Evolutionary conservation across 2,329 filamentous ascomycete species (phyloP).

Genomic region (Madurella fahalii): DNA sequence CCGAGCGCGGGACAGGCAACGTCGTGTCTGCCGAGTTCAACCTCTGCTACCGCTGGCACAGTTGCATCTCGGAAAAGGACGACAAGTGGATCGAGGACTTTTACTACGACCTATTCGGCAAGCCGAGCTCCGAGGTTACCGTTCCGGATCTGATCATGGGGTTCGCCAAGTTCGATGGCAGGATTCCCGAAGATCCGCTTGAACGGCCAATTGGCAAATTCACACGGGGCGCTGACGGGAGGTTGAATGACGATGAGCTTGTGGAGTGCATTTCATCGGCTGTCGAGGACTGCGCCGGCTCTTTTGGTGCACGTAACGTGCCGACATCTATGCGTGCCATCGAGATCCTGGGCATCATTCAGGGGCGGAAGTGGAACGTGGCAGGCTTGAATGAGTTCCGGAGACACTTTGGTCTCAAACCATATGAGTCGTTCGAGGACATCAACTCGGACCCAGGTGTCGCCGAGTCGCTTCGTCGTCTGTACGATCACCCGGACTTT

Average conservation of each 20-base stretch:
- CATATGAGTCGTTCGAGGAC: constrained; percentile 73
- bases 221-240: constrained; percentile 60
- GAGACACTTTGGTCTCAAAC: constrained; percentile 73
- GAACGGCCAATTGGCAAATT: constrained; percentile 66
- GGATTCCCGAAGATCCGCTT: constrained; percentile 61
- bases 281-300: constrained; percentile 74
- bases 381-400: constrained; percentile 81
- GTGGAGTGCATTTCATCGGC: constrained; percentile 63
- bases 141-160: constrained; percentile 58
- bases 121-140: constrained; percentile 52
- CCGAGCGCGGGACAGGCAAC: constrained; percentile 72
- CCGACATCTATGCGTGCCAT: constrained; percentile 69
- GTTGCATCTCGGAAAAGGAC: constrained; percentile 68
- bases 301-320: constrained; percentile 69
- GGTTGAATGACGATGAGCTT: constrained; percentile 71
- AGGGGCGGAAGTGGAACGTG: constrained; percentile 71
- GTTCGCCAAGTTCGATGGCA: constrained; percentile 58
- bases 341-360: constrained; percentile 76
- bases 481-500: constrained; percentile 75
- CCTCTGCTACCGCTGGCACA: constrained; percentile 83
- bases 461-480: constrained; percentile 58
- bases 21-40: constrained; percentile 87
- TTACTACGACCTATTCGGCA: constrained; percentile 60
- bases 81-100: constrained; percentile 75
- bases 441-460: constrained; percentile 75